Evolutionary conservation across 2,329 filamentous ascomycete genomes (phyloP).

Genomic region (Paecilomyces sp.): DNA sequence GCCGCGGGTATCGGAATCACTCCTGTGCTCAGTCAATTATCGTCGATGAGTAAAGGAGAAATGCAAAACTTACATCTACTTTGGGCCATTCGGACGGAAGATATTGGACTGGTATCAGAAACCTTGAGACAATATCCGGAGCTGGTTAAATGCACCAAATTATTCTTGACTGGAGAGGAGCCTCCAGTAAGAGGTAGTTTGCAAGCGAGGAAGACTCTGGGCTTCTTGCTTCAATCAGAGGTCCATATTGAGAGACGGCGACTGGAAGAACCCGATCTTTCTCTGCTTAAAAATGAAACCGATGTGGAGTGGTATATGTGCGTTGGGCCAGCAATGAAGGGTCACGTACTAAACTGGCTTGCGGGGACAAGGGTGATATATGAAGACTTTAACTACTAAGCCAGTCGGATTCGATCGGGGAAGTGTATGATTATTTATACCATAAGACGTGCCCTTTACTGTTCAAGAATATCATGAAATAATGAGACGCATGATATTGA

Average conservation of each 20-base stretch:
- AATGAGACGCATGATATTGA: too few relatives aligned
- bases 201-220: slow-evolving; percentile 21
- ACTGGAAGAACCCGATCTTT: slow-evolving; percentile 41
- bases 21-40: slow-evolving; percentile 65
- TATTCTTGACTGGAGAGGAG: slow-evolving; percentile 56
- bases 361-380: slow-evolving; percentile 47
- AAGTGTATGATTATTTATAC: too few relatives aligned
- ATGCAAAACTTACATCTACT: slow-evolving; percentile 48
- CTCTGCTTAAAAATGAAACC: not conserved
- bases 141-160: slow-evolving; percentile 45
- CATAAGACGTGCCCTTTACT: too few relatives aligned
- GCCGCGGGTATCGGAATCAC: slow-evolving; percentile 80
- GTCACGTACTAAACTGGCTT: slow-evolving; percentile 47
- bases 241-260: slow-evolving; percentile 38
- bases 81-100: slow-evolving; percentile 60
- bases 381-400: slow-evolving; percentile 56
- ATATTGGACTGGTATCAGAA: slow-evolving; percentile 57
- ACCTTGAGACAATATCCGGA: slow-evolving; percentile 46
- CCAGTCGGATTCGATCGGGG: too few relatives aligned
- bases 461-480: too few relatives aligned
- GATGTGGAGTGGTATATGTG: slow-evolving; percentile 53
- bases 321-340: slow-evolving; percentile 45
- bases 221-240: slow-evolving; percentile 11
- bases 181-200: slow-evolving; percentile 36
- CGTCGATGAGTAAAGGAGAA: slow-evolving; percentile 34